Evolutionary conservation across 2,329 filamentous ascomycete species (phyloP), one percentile per base, ranked within the genome.

Genomic region (Beauveria australis): DNA sequence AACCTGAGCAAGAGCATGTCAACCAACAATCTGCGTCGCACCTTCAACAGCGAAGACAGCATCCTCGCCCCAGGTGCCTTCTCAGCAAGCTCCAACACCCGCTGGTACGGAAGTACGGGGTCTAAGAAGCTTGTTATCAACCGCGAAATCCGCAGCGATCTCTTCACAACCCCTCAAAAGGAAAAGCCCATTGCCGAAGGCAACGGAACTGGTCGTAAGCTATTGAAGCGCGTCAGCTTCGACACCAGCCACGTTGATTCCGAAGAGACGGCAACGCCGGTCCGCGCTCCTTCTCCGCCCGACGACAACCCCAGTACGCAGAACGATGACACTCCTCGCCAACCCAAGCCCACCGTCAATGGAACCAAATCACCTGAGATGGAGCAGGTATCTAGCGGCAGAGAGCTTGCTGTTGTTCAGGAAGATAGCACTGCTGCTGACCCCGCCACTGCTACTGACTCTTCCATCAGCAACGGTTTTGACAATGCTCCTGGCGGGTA

Each of bases 101-200:
- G 87, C 61, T 82, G 85, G 66, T 88, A 87, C 56, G 82, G 84
- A n/a, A 85, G 80, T 70, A 82, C 81, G 53, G 84, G 85, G 49
- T 84, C 96, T 67, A 97, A 97, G 78, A 92, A 92, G 73, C 82
- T 99, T 61, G 89, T 92, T 58, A 97, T 99, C 71, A 95, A 97
- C 74, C 88, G 91, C 64, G 89, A 88, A 66, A 81, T 99, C 71
- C 84, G 90, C 59, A 92, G 83, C 61, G 88, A 91, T 67, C 78
- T 87, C 18, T 89, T 88, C 70, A 81, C 80, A 2, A 83, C 84
- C 1, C 83, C 84, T 0, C 80, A 76, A 59, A 85, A 81, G 69
- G 79, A 81, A 41, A 81, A 78, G 67, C 68, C 73, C 18, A 64
- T 69, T 2, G 66, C 71, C 22, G 80, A 80, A 67, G 30, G 41